Percentiles rank a stretch among this genome's conserved stretches.
These are phyloP conservation scores for Cytospora leucostoma DNA, from an alignment of 2,329 filamentous ascomycete genomes.

Conservation along the genomic window DNA sequence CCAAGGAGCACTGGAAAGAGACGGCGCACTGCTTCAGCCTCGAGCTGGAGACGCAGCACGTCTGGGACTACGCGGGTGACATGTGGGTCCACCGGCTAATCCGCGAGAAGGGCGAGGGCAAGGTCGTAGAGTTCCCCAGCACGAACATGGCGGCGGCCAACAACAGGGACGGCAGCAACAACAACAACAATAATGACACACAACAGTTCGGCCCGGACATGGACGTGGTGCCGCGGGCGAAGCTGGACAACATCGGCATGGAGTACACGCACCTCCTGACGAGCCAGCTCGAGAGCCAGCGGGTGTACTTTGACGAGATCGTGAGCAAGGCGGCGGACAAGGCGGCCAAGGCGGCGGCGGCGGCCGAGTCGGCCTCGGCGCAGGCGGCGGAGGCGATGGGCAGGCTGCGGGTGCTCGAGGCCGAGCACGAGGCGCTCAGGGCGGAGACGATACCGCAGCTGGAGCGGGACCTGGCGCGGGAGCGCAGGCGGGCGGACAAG, in stretches of 20 bases:
- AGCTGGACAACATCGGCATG: slow-evolving; percentile 76
- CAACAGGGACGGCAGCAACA: slow-evolving; percentile 29
- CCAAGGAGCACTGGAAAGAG: slow-evolving; percentile 89
- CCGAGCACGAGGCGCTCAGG: slow-evolving; percentile 53
- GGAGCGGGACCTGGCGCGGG: slow-evolving; percentile 71
- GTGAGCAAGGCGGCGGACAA: slow-evolving; percentile 89
- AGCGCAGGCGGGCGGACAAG: slow-evolving; percentile 68
- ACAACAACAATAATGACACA: neutral
- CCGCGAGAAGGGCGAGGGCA: slow-evolving; percentile 88
- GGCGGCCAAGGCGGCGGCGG: slow-evolving; percentile 69
- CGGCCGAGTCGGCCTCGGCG: slow-evolving; percentile 62
- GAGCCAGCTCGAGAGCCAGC: slow-evolving; percentile 88
- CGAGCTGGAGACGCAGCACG: slow-evolving; percentile 89
- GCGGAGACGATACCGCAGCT: slow-evolving; percentile 64
- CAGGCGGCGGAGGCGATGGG: slow-evolving; percentile 52
- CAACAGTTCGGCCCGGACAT: slow-evolving; percentile 16
- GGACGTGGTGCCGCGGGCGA: slow-evolving; percentile 71
- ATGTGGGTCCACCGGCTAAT: slow-evolving; percentile 96
- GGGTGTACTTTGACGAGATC: slow-evolving; percentile 91
- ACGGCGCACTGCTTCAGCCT: slow-evolving; percentile 90
- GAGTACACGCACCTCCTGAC: slow-evolving; percentile 95
- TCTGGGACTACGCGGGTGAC: slow-evolving; percentile 97
- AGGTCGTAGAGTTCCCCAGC: slow-evolving; percentile 83
- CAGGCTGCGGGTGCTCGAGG: slow-evolving; percentile 55
- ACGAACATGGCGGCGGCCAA: slow-evolving; percentile 32